A percentile compares a stretch with the other conserved stretches of the same genome.
phyloP scores from a whole-genome alignment of 2,329 filamentous ascomycete genomes.

The Cryoendolithus antarcticus region DNA sequence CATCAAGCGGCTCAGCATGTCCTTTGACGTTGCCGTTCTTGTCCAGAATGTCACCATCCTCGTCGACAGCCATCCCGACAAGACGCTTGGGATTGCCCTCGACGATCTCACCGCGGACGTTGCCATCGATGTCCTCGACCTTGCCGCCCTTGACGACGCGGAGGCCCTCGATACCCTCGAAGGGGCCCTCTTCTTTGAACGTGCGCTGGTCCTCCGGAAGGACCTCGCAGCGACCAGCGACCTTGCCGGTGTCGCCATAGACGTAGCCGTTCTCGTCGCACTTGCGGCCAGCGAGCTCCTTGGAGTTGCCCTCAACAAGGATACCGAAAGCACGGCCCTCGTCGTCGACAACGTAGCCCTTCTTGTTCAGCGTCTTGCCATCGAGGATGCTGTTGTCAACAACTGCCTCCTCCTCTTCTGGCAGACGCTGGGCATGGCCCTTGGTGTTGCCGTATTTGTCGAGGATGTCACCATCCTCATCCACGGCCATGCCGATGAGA shows the following conservation, averaged over 20 bases:
- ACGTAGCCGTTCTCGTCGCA: conserved; percentile 44
- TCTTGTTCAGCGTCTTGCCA: conserved; percentile 44
- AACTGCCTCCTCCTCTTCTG: conserved; percentile 30
- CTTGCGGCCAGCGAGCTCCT: conserved; percentile 43
- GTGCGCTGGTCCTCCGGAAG: conserved; percentile 46
- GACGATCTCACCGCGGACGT: conserved; percentile 58
- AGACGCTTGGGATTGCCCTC: conserved; percentile 62
- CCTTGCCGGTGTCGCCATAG: conserved; percentile 44
- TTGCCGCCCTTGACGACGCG: conserved; percentile 58
- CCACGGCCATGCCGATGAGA: conserved; percentile 45
- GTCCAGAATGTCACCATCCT: conserved; percentile 72
- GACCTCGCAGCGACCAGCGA: conserved; percentile 45
- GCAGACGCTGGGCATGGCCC: conserved; percentile 45
- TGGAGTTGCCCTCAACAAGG: conserved; percentile 44
- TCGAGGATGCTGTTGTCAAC: conserved; percentile 42
- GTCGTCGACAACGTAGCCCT: conserved; percentile 42
- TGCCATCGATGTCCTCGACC: conserved; percentile 65
- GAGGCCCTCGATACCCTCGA: conserved; percentile 52
- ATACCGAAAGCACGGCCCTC: conserved; percentile 44
- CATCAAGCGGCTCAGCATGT: conserved; percentile 49
- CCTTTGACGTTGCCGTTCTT: conserved; percentile 54
- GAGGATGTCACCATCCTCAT: conserved; percentile 51
- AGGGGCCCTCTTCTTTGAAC: conserved; percentile 50
- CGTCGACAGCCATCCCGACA: conserved; percentile 61
- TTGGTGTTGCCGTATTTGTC: conserved; percentile 51